Evolutionary conservation across 441 rosid genomes (phyloP), one percentile per base, ranked within the genome.

Genomic region (Flueggea neowawraea): DNA sequence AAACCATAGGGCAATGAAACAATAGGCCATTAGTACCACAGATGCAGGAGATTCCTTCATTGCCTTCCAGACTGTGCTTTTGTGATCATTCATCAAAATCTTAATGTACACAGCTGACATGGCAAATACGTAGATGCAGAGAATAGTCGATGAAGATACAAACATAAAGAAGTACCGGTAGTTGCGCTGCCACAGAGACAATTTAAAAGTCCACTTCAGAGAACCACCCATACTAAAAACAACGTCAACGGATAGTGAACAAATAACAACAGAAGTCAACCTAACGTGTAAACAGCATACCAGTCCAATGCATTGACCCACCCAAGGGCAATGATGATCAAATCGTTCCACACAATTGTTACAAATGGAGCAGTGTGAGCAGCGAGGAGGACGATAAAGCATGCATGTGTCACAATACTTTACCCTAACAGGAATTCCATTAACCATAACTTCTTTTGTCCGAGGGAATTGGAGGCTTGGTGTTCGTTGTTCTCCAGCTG

Each of bases 281-380:
- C 7, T 44, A 7, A 39, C 43, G 6, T 44, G 22, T 16, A 16
- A 75, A 39, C 57, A 78, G 60, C 80, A 64, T 82, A 92, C 98
- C 86, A 84, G 57, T 78, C 98, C 98, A 73, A 92, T 80, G 78
- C 98, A 92, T 69, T 92, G 98, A 58, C 98, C 96, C 49, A 92
- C 93, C 98, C 98, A 92, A 39, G 96, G 95, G 70, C 98, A 92
- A 66, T 92, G 98, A 67, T 92, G 98, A 75, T 92, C 98, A 75
- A 89, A 92, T 55, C 95, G 82, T 74, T 87, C 87, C 51, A 92
- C 91, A 44, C 98, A 92, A 60, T 92, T 92, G 73, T 88, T 79
- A 77, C 98, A 93, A 69, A 93, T 88, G 61, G 97, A 90, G 71
- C 98, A 89, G 64, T 92, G 98, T 6, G 98, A 92, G 76, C 90